Conservation (phyloP, 2,329 filamentous ascomycete genomes). For the Aspergillus puulaauensis region DNA sequence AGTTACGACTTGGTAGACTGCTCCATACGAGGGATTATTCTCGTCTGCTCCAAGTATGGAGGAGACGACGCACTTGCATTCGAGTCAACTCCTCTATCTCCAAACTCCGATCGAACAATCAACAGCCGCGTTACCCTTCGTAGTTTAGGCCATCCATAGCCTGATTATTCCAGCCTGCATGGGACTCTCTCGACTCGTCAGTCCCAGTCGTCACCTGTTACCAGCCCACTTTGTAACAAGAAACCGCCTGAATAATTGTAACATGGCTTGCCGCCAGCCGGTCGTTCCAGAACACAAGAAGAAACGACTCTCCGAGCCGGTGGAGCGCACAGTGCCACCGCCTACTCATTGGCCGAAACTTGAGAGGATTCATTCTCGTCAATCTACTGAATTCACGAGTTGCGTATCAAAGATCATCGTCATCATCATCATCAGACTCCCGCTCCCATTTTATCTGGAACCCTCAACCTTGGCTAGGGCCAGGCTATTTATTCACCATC, state of each 20-base stretch:
- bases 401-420: conserved; percentile 1
- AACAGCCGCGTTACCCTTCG: not conserved
- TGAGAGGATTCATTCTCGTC: not conserved
- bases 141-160: not conserved
- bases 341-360: not conserved
- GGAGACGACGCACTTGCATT: not conserved
- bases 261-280: conserved; percentile 5
- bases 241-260: not conserved
- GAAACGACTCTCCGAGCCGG: conserved; percentile 1
- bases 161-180: not conserved
- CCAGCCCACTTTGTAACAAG: not conserved
- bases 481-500: not conserved
- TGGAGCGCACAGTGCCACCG: conserved; percentile 1
- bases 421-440: conserved; percentile 3
- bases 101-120: not conserved
- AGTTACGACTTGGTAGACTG: not conserved
- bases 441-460: conserved; percentile 3
- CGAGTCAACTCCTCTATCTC: not conserved
- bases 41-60: not conserved
- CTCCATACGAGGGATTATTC: not conserved
- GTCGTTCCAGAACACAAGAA: conserved; percentile 9
- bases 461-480: not conserved
- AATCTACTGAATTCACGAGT: not conserved
- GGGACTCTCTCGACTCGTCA: not conserved
- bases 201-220: not conserved